Evolutionary conservation across 163 green algal genomes (phyloP).

Genomic region (Chloroidium sp.): DNA sequence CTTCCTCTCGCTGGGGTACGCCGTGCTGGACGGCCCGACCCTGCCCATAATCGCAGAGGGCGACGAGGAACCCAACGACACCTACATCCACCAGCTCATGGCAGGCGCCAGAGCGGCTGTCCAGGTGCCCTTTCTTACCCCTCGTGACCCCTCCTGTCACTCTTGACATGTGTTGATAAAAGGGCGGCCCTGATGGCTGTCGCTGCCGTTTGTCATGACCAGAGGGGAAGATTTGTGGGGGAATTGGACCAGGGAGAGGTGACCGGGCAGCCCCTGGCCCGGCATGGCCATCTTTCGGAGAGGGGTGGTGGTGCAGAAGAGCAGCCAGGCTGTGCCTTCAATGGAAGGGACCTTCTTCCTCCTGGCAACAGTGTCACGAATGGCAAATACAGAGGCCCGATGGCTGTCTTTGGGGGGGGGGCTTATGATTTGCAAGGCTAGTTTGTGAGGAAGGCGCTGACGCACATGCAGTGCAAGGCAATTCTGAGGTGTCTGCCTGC

Average conservation of each 20-base stretch:
- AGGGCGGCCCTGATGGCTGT: slow-evolving; percentile 10
- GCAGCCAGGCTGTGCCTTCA: too few relatives aligned
- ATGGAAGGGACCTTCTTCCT: too few relatives aligned
- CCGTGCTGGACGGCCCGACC: slow-evolving; percentile 81
- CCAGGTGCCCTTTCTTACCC: slow-evolving; percentile 7
- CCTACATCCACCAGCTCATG: slow-evolving; percentile 89
- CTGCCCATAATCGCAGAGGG: slow-evolving; percentile 91
- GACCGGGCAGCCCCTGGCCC: background rate
- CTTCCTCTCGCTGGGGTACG: slow-evolving; percentile 80
- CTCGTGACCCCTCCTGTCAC: slow-evolving; percentile 6
- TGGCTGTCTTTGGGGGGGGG: background rate
- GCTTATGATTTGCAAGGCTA: too few relatives aligned
- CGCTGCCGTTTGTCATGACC: background rate
- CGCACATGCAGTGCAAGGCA: too few relatives aligned
- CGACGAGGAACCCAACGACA: slow-evolving; percentile 89
- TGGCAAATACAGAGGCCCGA: too few relatives aligned
- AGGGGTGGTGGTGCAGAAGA: too few relatives aligned
- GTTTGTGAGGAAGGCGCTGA: too few relatives aligned
- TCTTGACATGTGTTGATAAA: too few relatives aligned
- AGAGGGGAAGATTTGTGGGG: background rate
- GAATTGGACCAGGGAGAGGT: background rate
- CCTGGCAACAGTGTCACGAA: too few relatives aligned
- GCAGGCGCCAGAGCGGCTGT: slow-evolving; percentile 45
- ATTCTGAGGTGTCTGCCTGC: too few relatives aligned
- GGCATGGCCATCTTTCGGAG: too few relatives aligned